These are phyloP conservation scores for Cyberlindnera meyerae DNA, from an alignment of 805 yeast species.

Conservation along the genomic window DNA sequence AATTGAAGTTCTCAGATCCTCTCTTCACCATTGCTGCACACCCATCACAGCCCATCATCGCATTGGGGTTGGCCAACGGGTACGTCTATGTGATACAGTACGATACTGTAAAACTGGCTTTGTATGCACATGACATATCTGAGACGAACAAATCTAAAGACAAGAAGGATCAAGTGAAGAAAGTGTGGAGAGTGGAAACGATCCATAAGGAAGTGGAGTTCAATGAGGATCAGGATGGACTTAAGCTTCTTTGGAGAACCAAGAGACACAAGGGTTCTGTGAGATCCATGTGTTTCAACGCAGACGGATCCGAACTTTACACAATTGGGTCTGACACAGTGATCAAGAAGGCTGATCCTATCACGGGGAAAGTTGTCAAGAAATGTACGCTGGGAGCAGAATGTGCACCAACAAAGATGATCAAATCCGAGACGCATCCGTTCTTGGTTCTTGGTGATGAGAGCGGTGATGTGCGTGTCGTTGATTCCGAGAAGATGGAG, in stretches of 20 bases:
- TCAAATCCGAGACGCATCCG: conserved; percentile 32
- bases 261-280: conserved; percentile 89
- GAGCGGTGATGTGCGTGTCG: conserved; percentile 58
- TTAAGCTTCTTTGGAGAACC: conserved; percentile 66
- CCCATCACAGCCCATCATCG: conserved; percentile 60
- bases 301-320: conserved; percentile 45
- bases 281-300: conserved; percentile 60
- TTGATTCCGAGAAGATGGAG: conserved; percentile 50
- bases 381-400: conserved; percentile 8
- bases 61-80: conserved; percentile 80
- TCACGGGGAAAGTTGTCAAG: conserved; percentile 69
- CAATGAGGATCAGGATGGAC: conserved; percentile 18
- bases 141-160: conserved; percentile 25
- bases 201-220: conserved; percentile 19
- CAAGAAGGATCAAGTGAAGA: conserved; percentile 28
- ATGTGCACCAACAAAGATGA: conserved; percentile 29
- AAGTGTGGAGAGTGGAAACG: conserved; percentile 42
- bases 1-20: conserved; percentile 47
- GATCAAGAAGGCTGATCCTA: conserved; percentile 65
- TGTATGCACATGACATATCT: conserved; percentile 24
- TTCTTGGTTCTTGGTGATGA: conserved; percentile 60
- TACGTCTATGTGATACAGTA: conserved; percentile 60
- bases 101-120: conserved; percentile 42
- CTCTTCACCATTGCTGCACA: conserved; percentile 77
- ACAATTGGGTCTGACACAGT: conserved; percentile 79